Evolutionary conservation across 495 filamentous ascomycete species (phyloP).

Genomic region (Lophium mytilinum): DNA sequence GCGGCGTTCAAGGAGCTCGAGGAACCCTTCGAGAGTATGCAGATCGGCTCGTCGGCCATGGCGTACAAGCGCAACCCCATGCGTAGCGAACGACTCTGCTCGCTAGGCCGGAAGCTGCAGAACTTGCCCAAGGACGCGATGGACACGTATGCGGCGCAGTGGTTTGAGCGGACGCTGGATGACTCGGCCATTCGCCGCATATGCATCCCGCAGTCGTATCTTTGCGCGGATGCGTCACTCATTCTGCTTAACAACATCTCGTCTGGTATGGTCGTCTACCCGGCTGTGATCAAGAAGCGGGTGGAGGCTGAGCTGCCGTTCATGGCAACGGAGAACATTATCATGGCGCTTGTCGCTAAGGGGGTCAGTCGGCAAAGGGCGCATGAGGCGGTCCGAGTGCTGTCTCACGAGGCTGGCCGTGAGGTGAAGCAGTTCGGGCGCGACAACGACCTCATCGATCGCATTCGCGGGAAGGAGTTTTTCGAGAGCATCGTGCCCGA

Average conservation of each 20-base stretch:
- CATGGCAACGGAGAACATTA: constrained; percentile 50
- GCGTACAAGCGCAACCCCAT: constrained; percentile 92
- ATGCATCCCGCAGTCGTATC: constrained; percentile 72
- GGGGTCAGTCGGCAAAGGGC: constrained; percentile 79
- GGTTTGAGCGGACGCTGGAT: constrained; percentile 63
- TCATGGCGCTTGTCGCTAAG: constrained; percentile 74
- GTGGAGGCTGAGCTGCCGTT: constrained; percentile 69
- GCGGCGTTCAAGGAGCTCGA: constrained; percentile 76
- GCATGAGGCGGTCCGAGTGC: constrained; percentile 80
- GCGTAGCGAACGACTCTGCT: constrained; percentile 77
- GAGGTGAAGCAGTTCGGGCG: constrained; percentile 75
- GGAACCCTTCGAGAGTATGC: constrained; percentile 81
- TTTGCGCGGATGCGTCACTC: constrained; percentile 74
- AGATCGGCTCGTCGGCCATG: constrained; percentile 47
- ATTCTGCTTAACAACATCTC: constrained; percentile 77
- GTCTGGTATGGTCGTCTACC: constrained; percentile 79
- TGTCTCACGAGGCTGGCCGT: constrained; percentile 74
- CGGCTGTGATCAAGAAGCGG: constrained; percentile 59
- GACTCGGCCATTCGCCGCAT: constrained; percentile 60
- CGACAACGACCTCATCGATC: constrained; percentile 74
- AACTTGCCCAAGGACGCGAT: constrained; percentile 60
- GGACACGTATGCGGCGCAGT: constrained; percentile 75
- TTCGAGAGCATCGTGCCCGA: constrained; percentile 75
- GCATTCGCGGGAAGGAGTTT: constrained; percentile 66
- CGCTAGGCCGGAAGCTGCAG: constrained; percentile 60